These are phyloP conservation scores for Cryptosporidium sp. DNA, from an alignment of 169 alveolate genomes.

Conservation along the genomic window DNA sequence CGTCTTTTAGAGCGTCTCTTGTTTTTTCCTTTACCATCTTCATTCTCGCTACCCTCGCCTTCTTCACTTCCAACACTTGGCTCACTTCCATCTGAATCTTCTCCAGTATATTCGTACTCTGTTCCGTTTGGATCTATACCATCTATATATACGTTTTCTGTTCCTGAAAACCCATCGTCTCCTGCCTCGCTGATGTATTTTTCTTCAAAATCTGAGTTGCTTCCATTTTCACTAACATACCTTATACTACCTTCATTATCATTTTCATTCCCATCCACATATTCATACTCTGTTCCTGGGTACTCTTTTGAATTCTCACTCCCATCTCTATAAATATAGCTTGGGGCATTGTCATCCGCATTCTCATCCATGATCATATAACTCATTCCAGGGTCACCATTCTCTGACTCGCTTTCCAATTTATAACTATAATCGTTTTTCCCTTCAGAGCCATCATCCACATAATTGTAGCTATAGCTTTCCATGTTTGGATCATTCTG, in stretches of 20 bases:
- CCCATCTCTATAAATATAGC: constrained; percentile 1
- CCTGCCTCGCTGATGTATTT: constrained; percentile 1
- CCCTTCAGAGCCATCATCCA: neutral
- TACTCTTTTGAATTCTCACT: neutral
- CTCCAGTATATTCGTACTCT: constrained; percentile 27
- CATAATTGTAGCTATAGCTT: constrained; percentile 27
- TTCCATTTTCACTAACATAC: constrained; percentile 15
- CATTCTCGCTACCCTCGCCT: neutral
- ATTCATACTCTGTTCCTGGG: constrained; percentile 1
- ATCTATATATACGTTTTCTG: neutral
- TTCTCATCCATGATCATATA: constrained; percentile 35
- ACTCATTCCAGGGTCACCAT: constrained; percentile 44
- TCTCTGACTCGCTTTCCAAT: constrained; percentile 10
- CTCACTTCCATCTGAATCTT: constrained; percentile 8
- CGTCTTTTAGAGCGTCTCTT: neutral
- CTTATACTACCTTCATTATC: neutral
- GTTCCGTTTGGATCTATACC: constrained; percentile 11
- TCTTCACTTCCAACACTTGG: neutral
- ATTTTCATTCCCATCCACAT: neutral
- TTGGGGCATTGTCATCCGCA: neutral
- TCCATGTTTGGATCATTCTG: constrained; percentile 1
- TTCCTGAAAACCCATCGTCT: neutral
- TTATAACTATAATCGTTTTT: neutral
- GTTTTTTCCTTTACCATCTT: neutral
- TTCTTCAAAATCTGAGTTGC: constrained; percentile 11